phyloP scores from a whole-genome alignment of 1,139 yeast genomes.

The Yamadazyma pseudoaaseri region DNA sequence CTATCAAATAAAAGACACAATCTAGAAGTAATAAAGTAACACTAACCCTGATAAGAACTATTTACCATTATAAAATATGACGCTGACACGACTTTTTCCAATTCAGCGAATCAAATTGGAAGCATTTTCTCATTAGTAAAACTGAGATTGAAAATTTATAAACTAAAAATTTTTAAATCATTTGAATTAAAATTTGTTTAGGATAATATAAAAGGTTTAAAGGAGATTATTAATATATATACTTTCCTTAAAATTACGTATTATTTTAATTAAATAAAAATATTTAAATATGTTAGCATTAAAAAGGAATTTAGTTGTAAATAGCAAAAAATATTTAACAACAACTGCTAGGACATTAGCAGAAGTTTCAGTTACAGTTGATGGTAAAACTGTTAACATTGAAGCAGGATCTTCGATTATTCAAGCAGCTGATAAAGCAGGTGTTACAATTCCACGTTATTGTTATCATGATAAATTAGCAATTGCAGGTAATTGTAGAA shows the following conservation, averaged over 20 bases:
- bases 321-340: slow-evolving; percentile 30
- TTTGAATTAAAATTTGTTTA: slow-evolving; percentile 1
- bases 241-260: too few species aligned
- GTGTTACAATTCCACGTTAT: slow-evolving; percentile 83
- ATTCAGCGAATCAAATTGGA: slow-evolving; percentile 33
- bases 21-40: too few species aligned
- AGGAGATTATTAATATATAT: too few species aligned
- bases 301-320: slow-evolving; percentile 7
- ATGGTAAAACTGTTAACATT: slow-evolving; percentile 72
- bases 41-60: too few species aligned
- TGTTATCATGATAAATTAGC: slow-evolving; percentile 91
- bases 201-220: not conserved
- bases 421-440: slow-evolving; percentile 92
- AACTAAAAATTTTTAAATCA: slow-evolving; percentile 3
- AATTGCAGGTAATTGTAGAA: slow-evolving; percentile 93
- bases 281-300: slow-evolving; percentile 7
- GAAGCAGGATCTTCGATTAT: slow-evolving; percentile 88
- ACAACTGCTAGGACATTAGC: slow-evolving; percentile 32
- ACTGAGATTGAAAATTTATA: slow-evolving; percentile 4
- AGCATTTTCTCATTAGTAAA: slow-evolving; percentile 26
- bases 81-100: not conserved
- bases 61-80: too few species aligned
- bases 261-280: too few species aligned
- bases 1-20: too few species aligned
- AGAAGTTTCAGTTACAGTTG: slow-evolving; percentile 75